phyloP scores from a whole-genome alignment of 805 yeast species.

The Priceomyces castillae region DNA sequence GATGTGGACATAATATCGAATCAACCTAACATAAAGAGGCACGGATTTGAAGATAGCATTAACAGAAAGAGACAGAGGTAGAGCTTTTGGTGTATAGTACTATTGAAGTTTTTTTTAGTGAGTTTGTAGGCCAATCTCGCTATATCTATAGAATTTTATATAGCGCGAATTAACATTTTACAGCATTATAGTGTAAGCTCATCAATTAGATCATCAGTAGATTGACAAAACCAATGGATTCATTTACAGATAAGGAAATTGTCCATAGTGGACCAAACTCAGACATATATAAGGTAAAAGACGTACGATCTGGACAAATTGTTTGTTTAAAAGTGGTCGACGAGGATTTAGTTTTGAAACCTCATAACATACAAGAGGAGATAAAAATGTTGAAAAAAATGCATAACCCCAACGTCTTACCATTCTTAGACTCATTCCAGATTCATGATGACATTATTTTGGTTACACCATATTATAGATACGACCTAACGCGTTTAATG shows the following conservation, averaged over 20 bases:
- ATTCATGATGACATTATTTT: conserved; percentile 31
- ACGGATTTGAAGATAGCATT: conserved; percentile 22
- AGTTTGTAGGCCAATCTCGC: neutral
- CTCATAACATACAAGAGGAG: conserved; percentile 36
- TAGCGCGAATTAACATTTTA: conserved; percentile 1
- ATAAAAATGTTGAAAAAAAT: conserved; percentile 24
- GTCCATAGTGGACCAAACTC: conserved; percentile 36
- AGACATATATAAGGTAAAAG: conserved; percentile 27
- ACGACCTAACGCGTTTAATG: conserved; percentile 25
- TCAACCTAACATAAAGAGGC: conserved; percentile 27
- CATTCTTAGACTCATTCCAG: conserved; percentile 19
- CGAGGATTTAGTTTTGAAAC: conserved; percentile 31
- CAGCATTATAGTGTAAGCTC: neutral
- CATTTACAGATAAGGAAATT: conserved; percentile 18
- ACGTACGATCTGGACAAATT: conserved; percentile 5
- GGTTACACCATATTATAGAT: conserved; percentile 31
- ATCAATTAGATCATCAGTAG: neutral
- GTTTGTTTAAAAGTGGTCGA: conserved; percentile 40
- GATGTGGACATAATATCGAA: conserved; percentile 68
- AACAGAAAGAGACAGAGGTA: conserved; percentile 28
- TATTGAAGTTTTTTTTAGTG: neutral
- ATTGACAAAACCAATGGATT: conserved; percentile 4
- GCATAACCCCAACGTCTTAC: conserved; percentile 14
- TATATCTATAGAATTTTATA: neutral
- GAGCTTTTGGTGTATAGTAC: neutral